A percentile compares a stretch with the other conserved stretches of the same genome.
phyloP scores from a whole-genome alignment of 2,329 filamentous ascomycete species.

The Fusarium marasasianum region DNA sequence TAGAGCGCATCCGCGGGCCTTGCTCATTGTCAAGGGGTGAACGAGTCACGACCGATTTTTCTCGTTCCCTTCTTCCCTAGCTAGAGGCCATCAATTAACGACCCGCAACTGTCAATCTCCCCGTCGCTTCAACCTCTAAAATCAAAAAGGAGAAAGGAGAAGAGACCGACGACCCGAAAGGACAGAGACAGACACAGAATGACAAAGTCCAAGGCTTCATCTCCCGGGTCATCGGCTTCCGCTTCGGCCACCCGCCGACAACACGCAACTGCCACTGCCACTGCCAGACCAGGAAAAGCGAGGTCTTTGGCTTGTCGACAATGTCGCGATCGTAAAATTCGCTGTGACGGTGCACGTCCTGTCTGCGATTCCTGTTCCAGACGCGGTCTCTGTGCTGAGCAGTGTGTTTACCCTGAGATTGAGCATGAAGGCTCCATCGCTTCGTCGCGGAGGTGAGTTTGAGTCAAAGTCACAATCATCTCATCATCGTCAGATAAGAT shows the following conservation, averaged over 20 bases:
- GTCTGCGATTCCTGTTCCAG: constrained; percentile 42
- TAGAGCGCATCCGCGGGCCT: constrained; percentile 7
- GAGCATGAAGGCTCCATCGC: constrained; percentile 44
- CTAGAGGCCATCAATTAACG: background rate
- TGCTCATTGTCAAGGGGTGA: constrained; percentile 9
- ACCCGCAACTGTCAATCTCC: background rate
- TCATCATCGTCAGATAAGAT: background rate
- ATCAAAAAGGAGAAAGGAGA: background rate
- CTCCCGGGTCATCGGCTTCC: constrained; percentile 32
- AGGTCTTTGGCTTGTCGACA: constrained; percentile 42
- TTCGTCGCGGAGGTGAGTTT: constrained; percentile 41
- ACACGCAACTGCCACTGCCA: background rate
- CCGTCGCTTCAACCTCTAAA: background rate
- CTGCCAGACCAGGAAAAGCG: constrained; percentile 35
- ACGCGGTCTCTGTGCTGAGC: constrained; percentile 36
- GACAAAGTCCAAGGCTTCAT: constrained; percentile 20
- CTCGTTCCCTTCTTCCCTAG: background rate
- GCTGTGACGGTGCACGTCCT: constrained; percentile 42
- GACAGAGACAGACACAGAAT: background rate
- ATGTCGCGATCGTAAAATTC: constrained; percentile 45
- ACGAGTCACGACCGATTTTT: background rate
- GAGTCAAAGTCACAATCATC: background rate
- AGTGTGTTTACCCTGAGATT: constrained; percentile 43
- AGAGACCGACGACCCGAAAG: background rate
- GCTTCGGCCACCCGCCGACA: constrained; percentile 34